Evolutionary conservation across 2,329 filamentous ascomycete genomes (phyloP), one percentile per base, ranked within the genome.

Genomic region (Talaromyces sp.): DNA sequence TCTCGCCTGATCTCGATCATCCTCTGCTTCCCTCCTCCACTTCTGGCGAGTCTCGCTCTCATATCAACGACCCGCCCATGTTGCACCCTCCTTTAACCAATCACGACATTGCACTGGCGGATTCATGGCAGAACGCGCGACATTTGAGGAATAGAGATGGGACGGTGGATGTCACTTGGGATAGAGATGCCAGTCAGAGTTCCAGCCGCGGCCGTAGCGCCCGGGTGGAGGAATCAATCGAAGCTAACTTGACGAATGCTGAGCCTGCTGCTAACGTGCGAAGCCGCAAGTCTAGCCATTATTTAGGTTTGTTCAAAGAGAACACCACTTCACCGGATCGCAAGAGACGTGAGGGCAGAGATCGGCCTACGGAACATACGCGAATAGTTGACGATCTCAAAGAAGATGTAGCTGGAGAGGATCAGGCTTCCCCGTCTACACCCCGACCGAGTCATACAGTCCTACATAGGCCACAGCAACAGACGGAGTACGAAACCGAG

Each of bases 241-340:
- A 89, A 73, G 87, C 87, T 19, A 87, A 86, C 35, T 73, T 89
- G 65, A 81, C 86, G 47, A 86, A 86, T 69, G 78, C 82, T 4
- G 86, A 89, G 70, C 81, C 79, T 37, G 75, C 79, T 33, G 78
- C 81, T 31, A 82, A 86, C 69, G 84, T 85, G 54, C 82, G 87
- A 66, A 89, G 86, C 73, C 82, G 87, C 64, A 89, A 89, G 75
- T 86, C 87, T 49, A 88, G 86, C 71, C 87, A 89, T 71, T 88
- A 87, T 70, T 77, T 89, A 62, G 86, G 87, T 13, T 76, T 89
- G 6, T 89, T 89, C 77, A 87, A 87, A 70, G 86, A 87, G 67
- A 87, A 86, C 66, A 85, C 86, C 62, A 80, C 79, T 7, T 81
- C 81, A 27, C 82, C 84, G 37, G 83, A 84, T 67, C 79, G 82